Base-by-base conservation (phyloP, 495 filamentous ascomycete genomes). In the Pseudoneurospora amorphoporcata region DNA sequence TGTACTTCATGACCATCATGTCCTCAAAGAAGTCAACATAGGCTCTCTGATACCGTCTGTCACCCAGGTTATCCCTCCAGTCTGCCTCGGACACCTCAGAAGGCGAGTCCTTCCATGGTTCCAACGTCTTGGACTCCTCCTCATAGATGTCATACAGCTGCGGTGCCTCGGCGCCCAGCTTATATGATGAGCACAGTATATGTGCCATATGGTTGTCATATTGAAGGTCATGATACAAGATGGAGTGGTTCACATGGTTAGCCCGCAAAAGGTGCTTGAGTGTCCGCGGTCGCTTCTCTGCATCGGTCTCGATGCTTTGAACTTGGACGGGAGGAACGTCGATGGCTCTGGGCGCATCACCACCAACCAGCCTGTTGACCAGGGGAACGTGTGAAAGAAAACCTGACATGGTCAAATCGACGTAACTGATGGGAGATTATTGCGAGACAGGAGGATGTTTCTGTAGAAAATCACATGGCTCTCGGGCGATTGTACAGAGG, bases 11-110 rank as follows among this genome's bases (percentile, higher is more conserved):
- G 7, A 91, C 93, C 58, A 98, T 81, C 73, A 92, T 86, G 79
- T 98, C 94, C 78, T 97, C 94, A 76, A 95, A 98, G 76, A 94
- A 96, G 79, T 98, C 92, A 23, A 98, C 83, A 77, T 90, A 98
- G 4, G 95, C 94, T 39, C 96, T 86, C 78, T 99, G 92, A 78
- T 97, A 97, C 83, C 85, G 84, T 77, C 87, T 83, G 75, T 92
- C 86, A 43, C 94, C 93, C 23, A 98, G 79, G 80, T 88, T 94
- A 71, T 93, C 89, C 76, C 90, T 86, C 96, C 96, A 98, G 78
- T 98, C 95, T 58, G 90, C 86, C 72, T 87, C 82, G 23, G 88
- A 87, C 61, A 99, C 87, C 80, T 98, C 95, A 0, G 90, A 88
- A 0, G 95, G 95, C 1, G 93, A 92, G 75, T 94, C 91, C 37